Base-by-base conservation (phyloP, 257 asterid species). In the Jaltomata sinuosa region DNA sequence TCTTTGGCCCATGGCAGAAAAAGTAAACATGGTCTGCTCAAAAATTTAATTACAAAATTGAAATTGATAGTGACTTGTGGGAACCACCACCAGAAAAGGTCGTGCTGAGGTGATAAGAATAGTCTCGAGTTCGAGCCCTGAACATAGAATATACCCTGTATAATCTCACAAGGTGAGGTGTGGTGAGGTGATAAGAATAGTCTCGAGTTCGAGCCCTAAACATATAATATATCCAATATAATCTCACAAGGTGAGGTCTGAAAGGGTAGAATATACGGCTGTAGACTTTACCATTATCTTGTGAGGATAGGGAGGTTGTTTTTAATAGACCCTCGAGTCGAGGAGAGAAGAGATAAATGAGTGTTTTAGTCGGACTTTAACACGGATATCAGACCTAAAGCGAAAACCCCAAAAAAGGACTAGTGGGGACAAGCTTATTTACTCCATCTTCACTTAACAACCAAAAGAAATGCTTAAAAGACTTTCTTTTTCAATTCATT, bases 21-120 rank as follows among this genome's bases (percentile, higher is more conserved):
- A 77, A 49, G 42, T 27, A 77, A 49, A 15, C 62, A 47, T 27
- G 62, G 64, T 1, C 29, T 77, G 62, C 82, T 77, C 45, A 27
- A 49, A 8, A 8, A 27, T 49, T 77, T 47, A 49, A 27, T 6
- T 49, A 77, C 82, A 8, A 47, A 27, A 77, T 31, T 49, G 45
- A 49, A 27, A 27, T 36, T 47, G 82, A 77, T 49, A 16, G 82
- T 49, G 64, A 77, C 82, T 77, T 71, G 79, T 71, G 78, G 50
- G 25, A 49, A 27, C 42, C 62, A 10, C 50, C 18, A 36, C 4
- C 18, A 38, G 2, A 2, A 34, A 34, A 68, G 9, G 4, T 68
- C 29, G 29, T 0, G 72, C 1, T 31, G 22, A 15, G 29, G 29
- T 34, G 77, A 34, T 68, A 64, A 64, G 11, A 31, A 12, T 1